phyloP scores from a whole-genome alignment of 441 rosid genomes.

The Cnidoscolus chayamansa region DNA sequence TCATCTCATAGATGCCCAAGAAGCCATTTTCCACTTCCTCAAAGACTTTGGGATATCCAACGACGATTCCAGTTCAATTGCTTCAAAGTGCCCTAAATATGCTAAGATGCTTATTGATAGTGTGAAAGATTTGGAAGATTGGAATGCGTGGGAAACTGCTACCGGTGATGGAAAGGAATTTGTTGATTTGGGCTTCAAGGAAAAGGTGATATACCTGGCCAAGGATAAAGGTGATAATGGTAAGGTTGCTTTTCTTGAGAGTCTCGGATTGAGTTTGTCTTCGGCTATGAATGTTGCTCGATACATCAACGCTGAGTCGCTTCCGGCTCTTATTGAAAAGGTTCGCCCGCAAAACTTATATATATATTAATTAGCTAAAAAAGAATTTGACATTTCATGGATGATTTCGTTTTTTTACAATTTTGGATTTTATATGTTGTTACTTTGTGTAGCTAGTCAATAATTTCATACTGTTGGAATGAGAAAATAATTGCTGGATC shows the following conservation, averaged over 20 bases:
- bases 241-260: constrained; percentile 79
- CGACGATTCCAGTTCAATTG: constrained; percentile 46
- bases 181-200: constrained; percentile 45
- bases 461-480: not conserved
- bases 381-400: not conserved
- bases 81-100: constrained; percentile 53
- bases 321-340: constrained; percentile 54
- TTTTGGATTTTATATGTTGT: not conserved
- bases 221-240: constrained; percentile 77
- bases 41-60: constrained; percentile 47
- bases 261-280: constrained; percentile 63
- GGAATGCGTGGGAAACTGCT: constrained; percentile 47
- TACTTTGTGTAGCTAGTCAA: not conserved
- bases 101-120: constrained; percentile 51
- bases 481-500: too few relatives aligned
- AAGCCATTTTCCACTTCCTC: constrained; percentile 51
- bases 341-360: constrained; percentile 25
- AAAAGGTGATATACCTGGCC: constrained; percentile 65
- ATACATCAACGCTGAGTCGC: constrained; percentile 54
- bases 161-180: constrained; percentile 26
- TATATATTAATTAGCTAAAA: too few relatives aligned
- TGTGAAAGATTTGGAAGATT: constrained; percentile 73
- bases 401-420: not conserved
- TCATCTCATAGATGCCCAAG: constrained; percentile 38
- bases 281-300: constrained; percentile 74